Base-by-base conservation (phyloP, 306 rosid genomes). In the Citrullus colocynthis region DNA sequence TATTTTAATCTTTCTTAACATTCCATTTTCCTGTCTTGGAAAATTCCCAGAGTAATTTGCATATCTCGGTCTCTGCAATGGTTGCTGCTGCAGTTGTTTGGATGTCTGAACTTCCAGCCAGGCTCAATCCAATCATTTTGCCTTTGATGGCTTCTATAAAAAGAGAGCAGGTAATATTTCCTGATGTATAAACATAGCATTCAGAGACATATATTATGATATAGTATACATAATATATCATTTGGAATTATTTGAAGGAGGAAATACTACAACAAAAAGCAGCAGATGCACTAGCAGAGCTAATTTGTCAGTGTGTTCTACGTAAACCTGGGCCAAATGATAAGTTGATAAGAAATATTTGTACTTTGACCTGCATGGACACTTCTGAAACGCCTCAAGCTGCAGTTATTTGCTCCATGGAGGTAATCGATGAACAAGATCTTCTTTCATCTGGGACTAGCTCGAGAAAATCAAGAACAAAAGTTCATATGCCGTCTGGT, bases 331-430 rank as follows among this genome's bases (percentile, higher is more conserved):
- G 93, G 81, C 98, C 98, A 75, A 95, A 90, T 80, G 98, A 95
- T 82, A 95, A 95, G 87, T 85, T 95, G 83, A 90, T 95, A 14
- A 95, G 89, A 83, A 95, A 92, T 73, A 91, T 95, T 14, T 95
- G 98, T 86, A 87, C 85, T 86, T 87, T 91, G 82, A 86, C 97
- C 44, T 89, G 97, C 81, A 81, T 85, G 92, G 98, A 95, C 82
- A 91, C 92, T 81, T 83, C 90, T 49, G 98, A 95, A 88, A 95
- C 98, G 28, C 98, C 98, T 56, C 97, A 89, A 87, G 98, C 98
- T 79, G 86, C 86, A 80, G 87, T 82, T 63, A 84, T 92, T 48
- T 79, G 86, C 73, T 92, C 98, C 79, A 84, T 88, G 80, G 98
- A 90, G 82, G 81, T 84, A 54, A 89, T 95, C 49, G 97, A 95